Percentiles rank a stretch among this genome's conserved stretches.
phyloP scores from a whole-genome alignment of 371 early-diverging fungal genomes.

The Fennellomyces sp. region DNA sequence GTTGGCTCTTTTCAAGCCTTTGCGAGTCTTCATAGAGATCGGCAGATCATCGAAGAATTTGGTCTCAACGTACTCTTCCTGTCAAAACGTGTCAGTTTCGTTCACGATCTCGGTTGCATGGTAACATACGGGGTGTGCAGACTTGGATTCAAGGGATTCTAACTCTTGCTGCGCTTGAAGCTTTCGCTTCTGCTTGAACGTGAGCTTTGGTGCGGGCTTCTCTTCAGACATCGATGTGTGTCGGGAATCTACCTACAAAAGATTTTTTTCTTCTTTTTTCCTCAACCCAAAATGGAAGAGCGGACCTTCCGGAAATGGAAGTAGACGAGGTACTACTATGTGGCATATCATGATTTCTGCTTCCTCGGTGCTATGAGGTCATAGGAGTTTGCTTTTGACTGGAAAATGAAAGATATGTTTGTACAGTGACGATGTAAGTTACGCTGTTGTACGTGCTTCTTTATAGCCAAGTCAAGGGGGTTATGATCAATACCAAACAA shows the following conservation, averaged over 20 bases:
- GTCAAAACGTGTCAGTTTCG: background rate
- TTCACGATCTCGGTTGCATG: background rate
- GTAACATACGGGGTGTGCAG: slow-evolving; percentile 34
- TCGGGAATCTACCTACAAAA: background rate
- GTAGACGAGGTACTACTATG: too few species aligned
- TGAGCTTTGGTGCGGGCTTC: background rate
- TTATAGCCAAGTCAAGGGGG: too few species aligned
- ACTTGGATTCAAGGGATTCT: slow-evolving; percentile 32
- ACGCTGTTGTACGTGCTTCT: too few species aligned
- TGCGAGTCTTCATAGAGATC: slow-evolving; percentile 63
- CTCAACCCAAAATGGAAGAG: background rate
- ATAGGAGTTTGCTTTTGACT: too few species aligned
- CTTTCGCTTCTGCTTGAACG: background rate
- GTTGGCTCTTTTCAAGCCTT: slow-evolving; percentile 75
- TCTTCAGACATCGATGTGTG: background rate
- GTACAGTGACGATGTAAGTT: too few species aligned
- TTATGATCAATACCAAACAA: too few species aligned
- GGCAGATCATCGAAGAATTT: slow-evolving; percentile 69
- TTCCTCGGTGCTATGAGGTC: too few species aligned
- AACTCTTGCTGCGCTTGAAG: slow-evolving; percentile 28
- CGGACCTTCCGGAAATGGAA: too few species aligned
- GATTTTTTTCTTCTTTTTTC: background rate
- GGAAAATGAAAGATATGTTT: too few species aligned
- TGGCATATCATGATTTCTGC: too few species aligned
- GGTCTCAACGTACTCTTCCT: slow-evolving; percentile 37